Percentiles rank a stretch among this genome's conserved stretches.
phyloP scores from a whole-genome alignment of 176 grass and related monocot genomes.

The Eremochloa ophiuroides region DNA sequence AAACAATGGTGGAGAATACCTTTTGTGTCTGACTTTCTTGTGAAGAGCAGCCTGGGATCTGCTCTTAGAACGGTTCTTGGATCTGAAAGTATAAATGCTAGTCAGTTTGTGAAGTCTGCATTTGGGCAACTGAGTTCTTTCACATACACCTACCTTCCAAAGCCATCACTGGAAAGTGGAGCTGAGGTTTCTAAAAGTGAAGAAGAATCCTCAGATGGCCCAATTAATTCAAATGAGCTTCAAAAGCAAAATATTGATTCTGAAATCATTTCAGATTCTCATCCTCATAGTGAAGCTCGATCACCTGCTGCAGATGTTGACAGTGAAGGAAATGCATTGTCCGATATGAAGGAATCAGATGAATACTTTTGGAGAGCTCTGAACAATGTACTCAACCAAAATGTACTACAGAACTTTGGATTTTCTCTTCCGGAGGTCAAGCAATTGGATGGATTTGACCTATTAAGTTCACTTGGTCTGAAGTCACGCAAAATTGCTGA shows the following conservation, averaged over 20 bases:
- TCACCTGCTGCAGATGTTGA: conserved; percentile 20
- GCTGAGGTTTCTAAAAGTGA: conserved; percentile 41
- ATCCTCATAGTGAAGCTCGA: conserved; percentile 18
- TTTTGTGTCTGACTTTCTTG: conserved; percentile 81
- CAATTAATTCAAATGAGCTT: conserved; percentile 22
- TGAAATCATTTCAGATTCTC: conserved; percentile 20
- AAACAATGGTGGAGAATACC: conserved; percentile 88
- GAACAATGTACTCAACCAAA: conserved; percentile 55
- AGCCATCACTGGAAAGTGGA: conserved; percentile 46
- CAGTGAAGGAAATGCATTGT: conserved; percentile 8
- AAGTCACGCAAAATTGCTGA: conserved; percentile 71
- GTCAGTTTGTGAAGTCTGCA: conserved; percentile 85
- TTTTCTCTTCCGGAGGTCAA: conserved; percentile 91
- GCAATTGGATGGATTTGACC: conserved; percentile 66
- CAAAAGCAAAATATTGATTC: conserved; percentile 34
- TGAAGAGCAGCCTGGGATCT: conserved; percentile 68
- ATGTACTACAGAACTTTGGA: conserved; percentile 64
- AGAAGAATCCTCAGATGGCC: conserved; percentile 30
- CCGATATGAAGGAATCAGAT: conserved; percentile 44
- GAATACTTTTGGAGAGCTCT: conserved; percentile 88
- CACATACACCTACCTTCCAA: conserved; percentile 52
- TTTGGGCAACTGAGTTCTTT: conserved; percentile 88
- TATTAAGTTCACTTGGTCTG: conserved; percentile 58
- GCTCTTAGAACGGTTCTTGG: conserved; percentile 70
- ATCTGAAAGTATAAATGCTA: conserved; percentile 86